Evolutionary conservation across 371 early-diverging fungal genomes (phyloP), one percentile per base, ranked within the genome.

Genomic region (Smittium mucronatum): DNA sequence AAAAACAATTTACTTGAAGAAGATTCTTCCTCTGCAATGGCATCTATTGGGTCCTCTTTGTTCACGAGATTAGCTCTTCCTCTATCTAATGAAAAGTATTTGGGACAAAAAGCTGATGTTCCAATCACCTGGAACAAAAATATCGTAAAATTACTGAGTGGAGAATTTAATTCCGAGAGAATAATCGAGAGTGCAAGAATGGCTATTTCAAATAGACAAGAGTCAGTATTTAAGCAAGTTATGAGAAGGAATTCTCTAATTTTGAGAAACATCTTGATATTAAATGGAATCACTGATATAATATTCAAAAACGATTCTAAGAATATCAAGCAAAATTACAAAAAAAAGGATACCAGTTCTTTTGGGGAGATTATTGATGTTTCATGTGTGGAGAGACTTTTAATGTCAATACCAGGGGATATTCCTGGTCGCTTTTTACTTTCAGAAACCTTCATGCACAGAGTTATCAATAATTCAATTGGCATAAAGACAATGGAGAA

Each of bases 361-460:
- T 47, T 47, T 11, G 47, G 47, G 21, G 21, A 47, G 21, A 11
- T 21, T 5, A 65, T 65, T 33, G 5, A 5, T 11, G 21, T 31
- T 11, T 26, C 26, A 32, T 15, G 34, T 25, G 11, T 65, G 34
- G n/a, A 34, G n/a, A 65, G 25, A n/a, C 34, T 78, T 74, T 71
- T 78, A 64, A 47, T 65, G 26, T 67, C 70, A 21, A 68, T 78
- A 30, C 80, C 79, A 0, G 79, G 79, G 28, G 78, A 78, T n/a
- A 34, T 80, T 2, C 75, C 71, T 0, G 34, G 78, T 32, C 68
- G 79, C 64, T 75, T 70, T 63, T 78, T 78, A 64, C 70, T 78
- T 32, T 73, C 72, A 21, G 79, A 78, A 71, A 72, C 79, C 26
- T 79, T 79, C 58, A 31, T 78, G 25, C 79, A 78, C 59, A 73